phyloP scores from a whole-genome alignment of 2,329 filamentous ascomycete species.

The Mycocentrospora acerina region DNA sequence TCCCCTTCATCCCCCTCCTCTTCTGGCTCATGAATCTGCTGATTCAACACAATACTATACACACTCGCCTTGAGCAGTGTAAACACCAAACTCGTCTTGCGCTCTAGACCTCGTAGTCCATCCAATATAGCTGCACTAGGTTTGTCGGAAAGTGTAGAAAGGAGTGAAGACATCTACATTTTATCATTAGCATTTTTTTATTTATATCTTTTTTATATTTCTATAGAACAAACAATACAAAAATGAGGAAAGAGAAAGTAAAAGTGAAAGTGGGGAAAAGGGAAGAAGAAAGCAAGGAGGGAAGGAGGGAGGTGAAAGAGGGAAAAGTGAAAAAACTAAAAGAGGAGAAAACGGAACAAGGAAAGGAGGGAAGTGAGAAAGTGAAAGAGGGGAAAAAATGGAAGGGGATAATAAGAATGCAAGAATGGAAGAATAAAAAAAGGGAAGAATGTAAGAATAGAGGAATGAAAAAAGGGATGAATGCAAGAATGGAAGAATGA shows the following conservation, averaged over 20 bases:
- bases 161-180: conserved; percentile 56
- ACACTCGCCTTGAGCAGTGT: conserved; percentile 97
- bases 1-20: conserved; percentile 29
- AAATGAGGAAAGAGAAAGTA: too few species aligned
- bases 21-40: conserved; percentile 59
- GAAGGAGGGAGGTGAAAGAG: conserved; percentile 1
- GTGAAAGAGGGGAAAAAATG: too few species aligned
- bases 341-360: too few species aligned
- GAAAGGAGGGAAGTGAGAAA: too few species aligned
- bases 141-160: conserved; percentile 67
- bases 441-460: too few species aligned
- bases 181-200: too few species aligned
- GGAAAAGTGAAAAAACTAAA: not conserved
- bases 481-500: too few species aligned
- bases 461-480: too few species aligned
- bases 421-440: too few species aligned
- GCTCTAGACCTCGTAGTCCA: conserved; percentile 80
- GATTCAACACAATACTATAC: conserved; percentile 97
- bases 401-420: too few species aligned
- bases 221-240: too few species aligned
- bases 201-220: too few species aligned
- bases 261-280: conserved; percentile 7
- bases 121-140: conserved; percentile 75
- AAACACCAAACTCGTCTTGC: conserved; percentile 93
- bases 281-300: conserved; percentile 1